phyloP scores from a whole-genome alignment of 1,284 basidiomycete species.

The Apiotrichum gamsii region DNA sequence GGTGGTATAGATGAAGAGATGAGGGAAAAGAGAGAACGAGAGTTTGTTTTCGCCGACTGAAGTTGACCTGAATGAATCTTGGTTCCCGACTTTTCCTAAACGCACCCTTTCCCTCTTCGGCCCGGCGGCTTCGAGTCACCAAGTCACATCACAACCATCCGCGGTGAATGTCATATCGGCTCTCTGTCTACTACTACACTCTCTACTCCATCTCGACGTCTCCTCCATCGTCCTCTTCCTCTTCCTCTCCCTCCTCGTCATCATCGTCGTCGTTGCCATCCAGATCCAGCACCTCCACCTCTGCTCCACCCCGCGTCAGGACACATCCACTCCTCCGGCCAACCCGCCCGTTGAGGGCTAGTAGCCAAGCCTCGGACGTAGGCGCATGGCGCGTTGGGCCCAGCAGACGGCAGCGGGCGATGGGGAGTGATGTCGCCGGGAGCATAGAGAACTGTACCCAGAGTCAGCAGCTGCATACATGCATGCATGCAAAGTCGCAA shows the following conservation, averaged over 20 bases:
- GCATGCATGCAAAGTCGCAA: no score
- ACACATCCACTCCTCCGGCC: conserved; percentile 36
- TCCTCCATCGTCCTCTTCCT: conserved; percentile 11
- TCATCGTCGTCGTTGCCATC: conserved; percentile 35
- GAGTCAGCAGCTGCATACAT: not conserved
- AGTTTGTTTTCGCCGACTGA: not conserved
- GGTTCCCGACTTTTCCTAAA: no score
- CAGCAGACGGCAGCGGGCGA: conserved; percentile 15
- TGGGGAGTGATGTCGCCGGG: not conserved
- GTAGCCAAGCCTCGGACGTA: conserved; percentile 4
- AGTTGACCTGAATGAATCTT: no score
- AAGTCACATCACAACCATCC: no score
- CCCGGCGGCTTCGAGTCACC: no score
- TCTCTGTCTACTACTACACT: no score
- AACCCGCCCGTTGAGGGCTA: conserved; percentile 35
- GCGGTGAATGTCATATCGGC: no score
- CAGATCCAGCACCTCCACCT: conserved; percentile 35
- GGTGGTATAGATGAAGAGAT: not conserved
- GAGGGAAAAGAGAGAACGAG: not conserved
- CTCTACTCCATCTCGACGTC: conserved; percentile 16
- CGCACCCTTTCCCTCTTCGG: no score
- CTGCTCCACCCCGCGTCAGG: conserved; percentile 20
- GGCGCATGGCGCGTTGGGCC: not conserved
- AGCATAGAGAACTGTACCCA: not conserved
- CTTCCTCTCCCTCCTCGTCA: conserved; percentile 22